A percentile compares a stretch with the other conserved stretches of the same genome.
Evolutionary conservation across 352 stramenopile genomes (phyloP).

Genomic region (Elongisporangium senticosum): DNA sequence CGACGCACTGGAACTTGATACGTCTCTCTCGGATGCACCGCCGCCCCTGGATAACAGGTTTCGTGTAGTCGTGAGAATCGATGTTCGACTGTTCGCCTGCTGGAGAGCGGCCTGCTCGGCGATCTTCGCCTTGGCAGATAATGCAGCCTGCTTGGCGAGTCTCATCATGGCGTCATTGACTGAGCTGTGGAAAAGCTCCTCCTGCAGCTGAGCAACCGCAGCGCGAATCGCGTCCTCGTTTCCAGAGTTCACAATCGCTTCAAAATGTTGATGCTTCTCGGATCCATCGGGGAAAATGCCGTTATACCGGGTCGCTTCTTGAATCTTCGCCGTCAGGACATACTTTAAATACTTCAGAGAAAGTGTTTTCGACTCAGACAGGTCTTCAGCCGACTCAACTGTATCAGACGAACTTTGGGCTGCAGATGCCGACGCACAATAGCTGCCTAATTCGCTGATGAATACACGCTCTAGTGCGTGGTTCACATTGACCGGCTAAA

Average conservation of each 20-base stretch:
- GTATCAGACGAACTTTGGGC: conserved; percentile 5
- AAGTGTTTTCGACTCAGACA: not conserved
- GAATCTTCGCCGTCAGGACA: conserved; percentile 67
- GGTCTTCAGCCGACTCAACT: not conserved
- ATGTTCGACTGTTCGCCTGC: conserved; percentile 51
- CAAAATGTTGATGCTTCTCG: conserved; percentile 48
- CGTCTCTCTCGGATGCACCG: not conserved
- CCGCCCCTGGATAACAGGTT: conserved; percentile 51
- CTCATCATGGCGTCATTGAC: conserved; percentile 81
- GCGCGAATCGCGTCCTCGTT: conserved; percentile 53
- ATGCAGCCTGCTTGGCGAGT: conserved; percentile 69
- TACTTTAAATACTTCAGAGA: conserved; percentile 62
- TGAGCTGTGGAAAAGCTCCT: conserved; percentile 63
- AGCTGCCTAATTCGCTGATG: not conserved
- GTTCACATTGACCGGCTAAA: not conserved
- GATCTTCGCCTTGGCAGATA: conserved; percentile 80
- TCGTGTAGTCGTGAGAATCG: conserved; percentile 66
- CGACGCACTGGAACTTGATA: not conserved
- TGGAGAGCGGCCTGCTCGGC: conserved; percentile 72
- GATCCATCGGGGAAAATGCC: conserved; percentile 67
- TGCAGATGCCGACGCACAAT: conserved; percentile 4
- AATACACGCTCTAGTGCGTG: not conserved
- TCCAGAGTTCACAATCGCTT: conserved; percentile 35
- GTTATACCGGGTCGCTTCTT: conserved; percentile 61
- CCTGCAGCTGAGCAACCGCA: conserved; percentile 47